These are phyloP conservation scores for Stemphylium beticola DNA, from an alignment of 2,329 filamentous ascomycete species.

Conservation along the genomic window DNA sequence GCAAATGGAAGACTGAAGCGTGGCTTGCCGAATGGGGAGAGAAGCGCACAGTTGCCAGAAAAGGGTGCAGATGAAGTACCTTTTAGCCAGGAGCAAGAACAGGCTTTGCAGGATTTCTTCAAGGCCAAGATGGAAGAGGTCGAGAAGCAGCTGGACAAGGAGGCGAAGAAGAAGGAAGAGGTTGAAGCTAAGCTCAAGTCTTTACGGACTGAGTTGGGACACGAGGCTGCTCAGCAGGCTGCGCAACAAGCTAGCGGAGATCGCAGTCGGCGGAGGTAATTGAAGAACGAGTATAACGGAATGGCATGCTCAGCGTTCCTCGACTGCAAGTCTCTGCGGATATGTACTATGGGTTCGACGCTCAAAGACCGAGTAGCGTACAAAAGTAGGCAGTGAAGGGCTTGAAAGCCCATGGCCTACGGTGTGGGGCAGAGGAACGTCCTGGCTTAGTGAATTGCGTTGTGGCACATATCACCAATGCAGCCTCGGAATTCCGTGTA, in stretches of 20 bases:
- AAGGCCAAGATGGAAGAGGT: conserved; percentile 42
- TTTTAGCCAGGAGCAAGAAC: conserved; percentile 47
- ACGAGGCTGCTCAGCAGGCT: conserved; percentile 46
- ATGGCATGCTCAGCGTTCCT: background rate
- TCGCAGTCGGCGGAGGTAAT: conserved; percentile 42
- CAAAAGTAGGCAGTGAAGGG: background rate
- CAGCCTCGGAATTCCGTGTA: no score
- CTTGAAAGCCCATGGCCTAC: background rate
- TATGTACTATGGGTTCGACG: background rate
- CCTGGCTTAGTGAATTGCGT: background rate
- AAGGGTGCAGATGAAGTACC: conserved; percentile 42
- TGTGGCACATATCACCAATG: no score
- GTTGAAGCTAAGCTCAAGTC: conserved; percentile 40
- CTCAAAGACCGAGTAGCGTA: background rate
- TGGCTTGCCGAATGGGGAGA: conserved; percentile 45
- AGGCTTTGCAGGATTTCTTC: conserved; percentile 37
- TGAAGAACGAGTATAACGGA: background rate
- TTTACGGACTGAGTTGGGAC: conserved; percentile 41
- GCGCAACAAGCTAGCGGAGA: conserved; percentile 48
- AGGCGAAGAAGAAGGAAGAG: conserved; percentile 39
- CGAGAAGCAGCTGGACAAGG: conserved; percentile 41
- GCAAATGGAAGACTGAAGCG: conserved; percentile 43
- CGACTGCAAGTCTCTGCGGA: background rate
- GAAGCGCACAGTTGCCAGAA: conserved; percentile 44
- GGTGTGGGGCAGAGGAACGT: background rate